These are phyloP conservation scores for Sechiopsis laciniata DNA, from an alignment of 306 rosid genomes.

Conservation along the genomic window DNA sequence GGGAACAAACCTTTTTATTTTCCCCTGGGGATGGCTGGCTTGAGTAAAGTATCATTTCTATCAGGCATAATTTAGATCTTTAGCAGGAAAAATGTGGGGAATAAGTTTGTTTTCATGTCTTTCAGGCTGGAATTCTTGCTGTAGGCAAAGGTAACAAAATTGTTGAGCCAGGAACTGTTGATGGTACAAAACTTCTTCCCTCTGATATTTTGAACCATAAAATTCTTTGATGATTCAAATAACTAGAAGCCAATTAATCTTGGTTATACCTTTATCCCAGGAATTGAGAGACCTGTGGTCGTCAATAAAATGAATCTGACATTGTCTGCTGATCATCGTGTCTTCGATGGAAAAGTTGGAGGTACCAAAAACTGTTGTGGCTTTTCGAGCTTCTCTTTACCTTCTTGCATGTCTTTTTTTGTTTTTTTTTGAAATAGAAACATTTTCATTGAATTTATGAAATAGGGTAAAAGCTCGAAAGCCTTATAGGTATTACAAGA, in stretches of 20 bases:
- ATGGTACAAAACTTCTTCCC: conserved; percentile 48
- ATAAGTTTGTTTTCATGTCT: conserved; percentile 25
- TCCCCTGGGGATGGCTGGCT: background rate
- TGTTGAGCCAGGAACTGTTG: conserved; percentile 66
- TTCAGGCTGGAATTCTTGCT: conserved; percentile 94
- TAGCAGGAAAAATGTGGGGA: background rate
- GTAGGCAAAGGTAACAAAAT: conserved; percentile 96
- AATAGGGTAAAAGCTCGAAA: too few relatives aligned
- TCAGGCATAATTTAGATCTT: background rate
- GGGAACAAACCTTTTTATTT: background rate
- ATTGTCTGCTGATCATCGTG: conserved; percentile 88
- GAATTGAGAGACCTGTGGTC: conserved; percentile 70
- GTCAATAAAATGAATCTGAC: conserved; percentile 71
- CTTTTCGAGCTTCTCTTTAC: background rate
- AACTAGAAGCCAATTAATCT: background rate
- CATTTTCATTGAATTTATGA: too few relatives aligned
- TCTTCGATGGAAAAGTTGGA: conserved; percentile 91
- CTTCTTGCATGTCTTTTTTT: background rate
- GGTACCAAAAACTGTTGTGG: conserved; percentile 37
- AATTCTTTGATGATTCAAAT: background rate
- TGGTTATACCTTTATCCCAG: conserved; percentile 34
- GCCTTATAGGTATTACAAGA: too few relatives aligned
- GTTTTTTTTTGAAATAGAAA: too few relatives aligned
- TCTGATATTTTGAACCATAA: conserved; percentile 20
- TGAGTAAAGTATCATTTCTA: background rate